These are phyloP conservation scores for Chaetomium strumarium DNA, from an alignment of 2,329 filamentous ascomycete species.

Conservation along the genomic window DNA sequence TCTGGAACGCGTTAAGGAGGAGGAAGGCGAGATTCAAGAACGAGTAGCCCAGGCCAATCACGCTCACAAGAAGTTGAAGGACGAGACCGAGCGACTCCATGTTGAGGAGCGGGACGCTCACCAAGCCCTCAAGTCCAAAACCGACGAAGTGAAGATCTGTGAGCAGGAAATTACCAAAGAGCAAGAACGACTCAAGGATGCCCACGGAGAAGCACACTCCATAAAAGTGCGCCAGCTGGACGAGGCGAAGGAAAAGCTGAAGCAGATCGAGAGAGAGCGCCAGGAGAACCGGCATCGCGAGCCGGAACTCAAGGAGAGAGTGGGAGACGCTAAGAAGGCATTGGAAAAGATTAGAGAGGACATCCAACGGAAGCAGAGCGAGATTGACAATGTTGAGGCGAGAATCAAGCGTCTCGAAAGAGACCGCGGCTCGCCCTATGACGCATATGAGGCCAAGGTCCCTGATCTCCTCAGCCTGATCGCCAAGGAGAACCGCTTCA, in stretches of 20 bases:
- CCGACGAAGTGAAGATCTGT: constrained; percentile 40
- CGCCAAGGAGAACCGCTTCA: constrained; percentile 59
- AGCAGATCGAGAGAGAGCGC: constrained; percentile 36
- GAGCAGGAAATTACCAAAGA: constrained; percentile 49
- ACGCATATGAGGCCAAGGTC: constrained; percentile 60
- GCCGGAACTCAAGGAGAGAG: constrained; percentile 31
- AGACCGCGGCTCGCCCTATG: constrained; percentile 54
- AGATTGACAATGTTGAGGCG: constrained; percentile 48
- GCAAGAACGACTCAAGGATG: constrained; percentile 55
- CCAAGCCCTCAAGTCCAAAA: constrained; percentile 48
- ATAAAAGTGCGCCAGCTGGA: constrained; percentile 55
- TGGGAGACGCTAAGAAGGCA: constrained; percentile 30
- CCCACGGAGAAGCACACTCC: constrained; percentile 63
- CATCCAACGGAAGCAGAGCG: constrained; percentile 43
- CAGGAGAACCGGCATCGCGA: constrained; percentile 28
- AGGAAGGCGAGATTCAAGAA: constrained; percentile 43
- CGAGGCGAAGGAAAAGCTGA: constrained; percentile 46
- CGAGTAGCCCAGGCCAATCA: constrained; percentile 43
- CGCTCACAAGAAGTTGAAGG: constrained; percentile 37
- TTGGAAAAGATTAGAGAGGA: constrained; percentile 29
- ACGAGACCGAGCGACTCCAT: constrained; percentile 50
- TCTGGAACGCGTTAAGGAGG: constrained; percentile 33
- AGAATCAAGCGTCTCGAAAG: constrained; percentile 47
- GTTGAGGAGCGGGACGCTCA: constrained; percentile 62
- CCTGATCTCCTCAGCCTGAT: constrained; percentile 62